Percentiles rank a stretch among this genome's conserved stretches.
These are phyloP conservation scores for Mucor velutinosus DNA, from an alignment of 371 early-diverging fungal genomes.

Conservation along the genomic window DNA sequence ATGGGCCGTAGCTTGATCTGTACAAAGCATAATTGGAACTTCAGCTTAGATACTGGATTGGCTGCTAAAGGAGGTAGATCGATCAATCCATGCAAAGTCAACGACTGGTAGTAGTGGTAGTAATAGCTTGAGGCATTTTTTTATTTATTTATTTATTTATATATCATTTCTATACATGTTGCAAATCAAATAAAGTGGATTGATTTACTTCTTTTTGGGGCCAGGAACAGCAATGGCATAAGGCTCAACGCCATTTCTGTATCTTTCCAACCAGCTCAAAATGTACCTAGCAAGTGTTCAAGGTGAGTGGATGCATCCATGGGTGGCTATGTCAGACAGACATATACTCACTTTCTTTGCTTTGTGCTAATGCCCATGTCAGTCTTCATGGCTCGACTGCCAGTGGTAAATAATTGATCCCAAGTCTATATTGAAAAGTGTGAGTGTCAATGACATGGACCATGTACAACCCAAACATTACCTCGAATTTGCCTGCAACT, in stretches of 20 bases:
- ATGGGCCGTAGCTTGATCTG: constrained; percentile 61
- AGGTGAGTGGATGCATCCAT: neutral
- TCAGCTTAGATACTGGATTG: constrained; percentile 50
- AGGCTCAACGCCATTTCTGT: constrained; percentile 48
- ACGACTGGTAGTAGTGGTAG: constrained; percentile 55
- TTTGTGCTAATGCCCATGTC: constrained; percentile 54
- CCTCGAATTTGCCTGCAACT: constrained; percentile 58
- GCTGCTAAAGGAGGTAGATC: constrained; percentile 54
- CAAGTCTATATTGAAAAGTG: constrained; percentile 42
- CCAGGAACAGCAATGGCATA: constrained; percentile 36
- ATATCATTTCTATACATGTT: neutral
- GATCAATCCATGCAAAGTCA: constrained; percentile 63
- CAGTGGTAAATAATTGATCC: constrained; percentile 62
- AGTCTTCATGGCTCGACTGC: constrained; percentile 50
- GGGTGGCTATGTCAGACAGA: neutral
- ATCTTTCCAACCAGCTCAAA: constrained; percentile 58
- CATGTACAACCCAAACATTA: constrained; percentile 6
- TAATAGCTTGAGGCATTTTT: neutral
- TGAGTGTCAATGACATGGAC: neutral
- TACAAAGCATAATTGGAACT: constrained; percentile 71
- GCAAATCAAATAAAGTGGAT: neutral
- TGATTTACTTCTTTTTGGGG: constrained; percentile 25
- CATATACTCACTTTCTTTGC: constrained; percentile 33
- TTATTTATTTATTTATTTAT: constrained; percentile 4
- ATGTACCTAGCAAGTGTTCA: constrained; percentile 47